Conservation (phyloP, 2,329 filamentous ascomycete genomes). For the Arthrobotrys pseudoclavata region DNA sequence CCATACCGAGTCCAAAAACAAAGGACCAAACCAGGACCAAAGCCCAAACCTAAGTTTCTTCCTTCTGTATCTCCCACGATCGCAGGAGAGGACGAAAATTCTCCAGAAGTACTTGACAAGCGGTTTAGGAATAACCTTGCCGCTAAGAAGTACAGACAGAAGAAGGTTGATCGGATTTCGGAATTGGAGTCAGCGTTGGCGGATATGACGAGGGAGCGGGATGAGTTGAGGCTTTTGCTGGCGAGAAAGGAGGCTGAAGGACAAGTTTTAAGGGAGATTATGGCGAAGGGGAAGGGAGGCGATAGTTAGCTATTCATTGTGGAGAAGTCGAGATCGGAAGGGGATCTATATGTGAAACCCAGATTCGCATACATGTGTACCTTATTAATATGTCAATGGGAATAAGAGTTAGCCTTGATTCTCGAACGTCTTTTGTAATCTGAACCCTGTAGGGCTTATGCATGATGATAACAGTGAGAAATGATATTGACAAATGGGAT, state of each 20-base stretch:
- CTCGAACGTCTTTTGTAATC: slow-evolving; percentile 1
- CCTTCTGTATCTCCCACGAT: slow-evolving; percentile 27
- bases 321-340: not conserved
- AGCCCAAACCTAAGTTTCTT: slow-evolving; percentile 41
- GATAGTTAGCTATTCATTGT: slow-evolving; percentile 19
- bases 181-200: slow-evolving; percentile 48
- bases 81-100: slow-evolving; percentile 33
- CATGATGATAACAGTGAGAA: not conserved
- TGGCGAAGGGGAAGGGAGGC: slow-evolving; percentile 33
- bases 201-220: slow-evolving; percentile 48
- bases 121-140: slow-evolving; percentile 54
- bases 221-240: slow-evolving; percentile 43
- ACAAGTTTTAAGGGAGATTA: slow-evolving; percentile 55
- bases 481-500: slow-evolving; percentile 11
- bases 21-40: slow-evolving; percentile 51
- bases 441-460: slow-evolving; percentile 6
- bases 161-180: slow-evolving; percentile 56
- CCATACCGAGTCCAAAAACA: slow-evolving; percentile 44
- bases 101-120: slow-evolving; percentile 50
- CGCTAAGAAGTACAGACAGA: slow-evolving; percentile 57
- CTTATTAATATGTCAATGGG: slow-evolving; percentile 22
- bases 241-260: slow-evolving; percentile 55
- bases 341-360: slow-evolving; percentile 11
- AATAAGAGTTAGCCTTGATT: slow-evolving; percentile 30
- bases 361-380: slow-evolving; percentile 11